These are phyloP conservation scores for Xylaria intraflava DNA, from an alignment of 495 filamentous ascomycete genomes.

Conservation along the genomic window DNA sequence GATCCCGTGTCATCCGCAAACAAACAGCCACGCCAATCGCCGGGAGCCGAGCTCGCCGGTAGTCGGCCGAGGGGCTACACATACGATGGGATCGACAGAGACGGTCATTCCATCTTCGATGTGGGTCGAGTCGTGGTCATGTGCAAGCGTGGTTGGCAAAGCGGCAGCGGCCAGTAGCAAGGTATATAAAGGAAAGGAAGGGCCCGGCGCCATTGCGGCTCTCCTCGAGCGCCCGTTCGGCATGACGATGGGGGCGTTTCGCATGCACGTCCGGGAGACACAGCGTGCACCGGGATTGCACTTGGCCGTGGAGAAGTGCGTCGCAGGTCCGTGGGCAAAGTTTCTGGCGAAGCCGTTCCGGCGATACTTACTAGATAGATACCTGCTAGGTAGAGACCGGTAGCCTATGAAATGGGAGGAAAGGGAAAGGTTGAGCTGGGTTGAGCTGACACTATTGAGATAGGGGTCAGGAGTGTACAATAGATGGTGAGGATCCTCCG, in stretches of 20 bases:
- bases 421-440: no score
- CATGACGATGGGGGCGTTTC: conserved; percentile 4
- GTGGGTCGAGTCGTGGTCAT: conserved; percentile 68
- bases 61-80: conserved; percentile 25
- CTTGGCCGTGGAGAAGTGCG: conserved; percentile 1
- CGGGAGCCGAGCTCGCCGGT: not conserved
- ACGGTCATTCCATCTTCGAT: conserved; percentile 70
- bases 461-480: no score
- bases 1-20: conserved; percentile 9
- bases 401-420: no score
- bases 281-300: not conserved
- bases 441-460: no score
- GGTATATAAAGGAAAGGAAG: conserved; percentile 13
- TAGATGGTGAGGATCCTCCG: no score
- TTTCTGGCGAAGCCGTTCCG: not conserved
- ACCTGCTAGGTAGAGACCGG: no score
- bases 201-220: conserved; percentile 8
- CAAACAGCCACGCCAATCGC: not conserved
- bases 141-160: conserved; percentile 45
- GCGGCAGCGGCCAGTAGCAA: conserved; percentile 16
- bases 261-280: not conserved
- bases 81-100: conserved; percentile 80
- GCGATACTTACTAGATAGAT: not conserved
- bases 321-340: conserved; percentile 1
- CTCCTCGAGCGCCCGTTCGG: not conserved